Percentiles rank a stretch among this genome's conserved stretches.
These are phyloP conservation scores for Fusarium sp. DNA, from an alignment of 2,329 filamentous ascomycete species.

Conservation along the genomic window DNA sequence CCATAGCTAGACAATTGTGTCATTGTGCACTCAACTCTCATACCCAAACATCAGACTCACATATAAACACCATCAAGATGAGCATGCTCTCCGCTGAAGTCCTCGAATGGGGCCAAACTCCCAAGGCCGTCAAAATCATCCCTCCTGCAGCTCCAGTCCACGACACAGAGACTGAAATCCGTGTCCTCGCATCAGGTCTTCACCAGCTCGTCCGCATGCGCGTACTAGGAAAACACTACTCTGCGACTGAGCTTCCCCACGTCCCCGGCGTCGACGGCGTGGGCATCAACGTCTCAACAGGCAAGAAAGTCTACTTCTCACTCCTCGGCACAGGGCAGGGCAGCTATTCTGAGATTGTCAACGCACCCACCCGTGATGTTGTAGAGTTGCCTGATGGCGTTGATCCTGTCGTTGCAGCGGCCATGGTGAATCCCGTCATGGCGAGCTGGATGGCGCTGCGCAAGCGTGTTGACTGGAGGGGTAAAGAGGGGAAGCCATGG, in stretches of 20 bases:
- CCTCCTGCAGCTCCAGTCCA: conserved; percentile 55
- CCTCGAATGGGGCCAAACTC: conserved; percentile 55
- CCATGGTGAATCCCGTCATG: conserved; percentile 68
- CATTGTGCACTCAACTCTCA: not conserved
- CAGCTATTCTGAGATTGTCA: conserved; percentile 64
- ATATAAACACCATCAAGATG: conserved; percentile 23
- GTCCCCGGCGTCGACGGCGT: conserved; percentile 68
- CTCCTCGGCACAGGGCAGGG: conserved; percentile 55
- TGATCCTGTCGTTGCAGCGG: conserved; percentile 66
- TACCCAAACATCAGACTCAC: not conserved
- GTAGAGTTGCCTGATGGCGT: conserved; percentile 61
- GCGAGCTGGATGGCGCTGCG: conserved; percentile 71
- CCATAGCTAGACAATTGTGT: not conserved
- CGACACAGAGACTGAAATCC: conserved; percentile 62
- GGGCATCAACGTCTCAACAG: conserved; percentile 61
- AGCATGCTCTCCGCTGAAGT: conserved; percentile 59
- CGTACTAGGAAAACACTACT: conserved; percentile 69
- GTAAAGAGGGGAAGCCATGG: conserved; percentile 61
- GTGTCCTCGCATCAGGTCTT: conserved; percentile 66
- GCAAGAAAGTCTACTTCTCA: conserved; percentile 66
- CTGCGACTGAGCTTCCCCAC: conserved; percentile 64
- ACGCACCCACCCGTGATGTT: conserved; percentile 58
- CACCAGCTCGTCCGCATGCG: conserved; percentile 68
- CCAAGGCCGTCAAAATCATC: conserved; percentile 50
- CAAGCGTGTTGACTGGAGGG: conserved; percentile 55